Conservation (phyloP, 768 basidiomycete species). For the Leccinum rimulosum region DNA sequence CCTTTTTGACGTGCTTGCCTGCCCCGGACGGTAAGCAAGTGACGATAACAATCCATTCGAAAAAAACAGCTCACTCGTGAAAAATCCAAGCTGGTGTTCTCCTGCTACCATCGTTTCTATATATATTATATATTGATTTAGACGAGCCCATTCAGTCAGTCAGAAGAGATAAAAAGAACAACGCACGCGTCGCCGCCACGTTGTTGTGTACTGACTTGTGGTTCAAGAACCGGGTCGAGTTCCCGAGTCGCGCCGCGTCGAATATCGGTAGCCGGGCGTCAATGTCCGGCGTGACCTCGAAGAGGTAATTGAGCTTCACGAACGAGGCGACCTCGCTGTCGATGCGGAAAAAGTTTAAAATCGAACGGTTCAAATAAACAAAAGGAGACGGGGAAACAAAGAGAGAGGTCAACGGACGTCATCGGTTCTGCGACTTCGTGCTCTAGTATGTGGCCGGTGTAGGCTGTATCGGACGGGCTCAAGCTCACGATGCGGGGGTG, state of each 20-base stretch:
- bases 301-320: conserved; percentile 35
- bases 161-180: neutral
- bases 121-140: too few species aligned
- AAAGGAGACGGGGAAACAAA: too few species aligned
- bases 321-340: conserved; percentile 14
- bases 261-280: neutral
- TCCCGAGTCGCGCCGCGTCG: conserved; percentile 44
- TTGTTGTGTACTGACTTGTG: conserved; percentile 20
- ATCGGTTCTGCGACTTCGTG: conserved; percentile 10
- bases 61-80: conserved; percentile 29
- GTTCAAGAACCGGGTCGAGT: conserved; percentile 46
- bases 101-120: conserved; percentile 27
- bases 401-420: neutral
- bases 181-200: conserved; percentile 29
- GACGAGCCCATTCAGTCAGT: too few species aligned
- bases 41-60: too few species aligned
- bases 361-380: neutral
- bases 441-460: conserved; percentile 34
- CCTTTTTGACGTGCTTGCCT: conserved; percentile 27
- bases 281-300: conserved; percentile 15
- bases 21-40: neutral
- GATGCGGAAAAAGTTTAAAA: neutral
- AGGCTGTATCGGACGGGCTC: conserved; percentile 31
- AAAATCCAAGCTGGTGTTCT: conserved; percentile 37
- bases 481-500: too few species aligned